Base-by-base conservation (phyloP, 495 filamentous ascomycete species). In the Neurospora terricola region DNA sequence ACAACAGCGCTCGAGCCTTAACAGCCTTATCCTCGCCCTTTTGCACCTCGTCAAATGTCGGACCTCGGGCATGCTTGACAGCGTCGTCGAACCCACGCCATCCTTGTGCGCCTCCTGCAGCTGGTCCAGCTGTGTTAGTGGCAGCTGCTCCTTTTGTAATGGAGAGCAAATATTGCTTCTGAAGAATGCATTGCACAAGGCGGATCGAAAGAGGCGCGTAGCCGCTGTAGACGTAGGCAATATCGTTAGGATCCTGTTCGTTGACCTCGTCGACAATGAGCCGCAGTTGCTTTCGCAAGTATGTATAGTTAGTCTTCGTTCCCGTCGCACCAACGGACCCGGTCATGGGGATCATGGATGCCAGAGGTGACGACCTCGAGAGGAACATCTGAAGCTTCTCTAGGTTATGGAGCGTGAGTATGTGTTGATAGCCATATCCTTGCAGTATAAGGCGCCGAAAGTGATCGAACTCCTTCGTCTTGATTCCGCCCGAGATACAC, bases 191-290 rank as follows among this genome's bases (percentile, higher is more conserved):
- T 82, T 99, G 96, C n/a, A 99, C 91, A 21, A 99, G 88, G 18
- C 96, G 92, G 73, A 98, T 87, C 72, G 92, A 96, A 30, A 99
- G 87, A 3, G 96, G 96, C 7, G 96, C 96, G 80, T 98, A 98
- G 66, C 96, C 96, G 75, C 92, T 95, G 84, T 97, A 99, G 40
- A 97, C 94, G 78, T 98, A 99, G 11, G 96, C 93, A 74, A 98
- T 92, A 74, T 99, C 96, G 76, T 94, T 91, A 10, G 96, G 96
- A n/a, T 97, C 93, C 66, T 94, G 90, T 80, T 98, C 96, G 78
- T 97, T 94, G 72, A 98, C 94, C 80, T 99, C 96, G 80, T 98
- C 95, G 71, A 97, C 91, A 75, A 98, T 95, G 69, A 99, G 88
- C 34, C 91, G 88, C 36, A 99, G 89, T 74, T 89, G 88, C 79